phyloP scores from a whole-genome alignment of 2,329 filamentous ascomycete genomes.

The Sordariomycetes sp. region DNA sequence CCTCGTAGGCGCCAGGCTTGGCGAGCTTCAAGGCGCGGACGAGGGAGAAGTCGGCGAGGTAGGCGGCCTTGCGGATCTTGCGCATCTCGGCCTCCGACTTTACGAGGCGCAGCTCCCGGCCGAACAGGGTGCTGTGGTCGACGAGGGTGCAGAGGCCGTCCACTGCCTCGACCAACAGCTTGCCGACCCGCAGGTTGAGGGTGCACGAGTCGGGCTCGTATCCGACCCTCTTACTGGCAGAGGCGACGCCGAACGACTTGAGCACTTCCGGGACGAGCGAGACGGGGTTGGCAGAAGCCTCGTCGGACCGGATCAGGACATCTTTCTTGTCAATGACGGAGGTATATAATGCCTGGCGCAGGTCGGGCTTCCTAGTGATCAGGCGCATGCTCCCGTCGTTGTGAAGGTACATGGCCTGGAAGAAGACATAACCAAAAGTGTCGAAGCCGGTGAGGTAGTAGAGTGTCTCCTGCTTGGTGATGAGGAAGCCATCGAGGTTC shows the following conservation, averaged over 20 bases:
- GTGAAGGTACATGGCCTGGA: neutral
- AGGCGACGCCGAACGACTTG: neutral
- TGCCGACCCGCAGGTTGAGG: neutral
- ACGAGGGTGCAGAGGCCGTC: neutral
- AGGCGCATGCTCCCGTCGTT: neutral
- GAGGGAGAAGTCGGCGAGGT: neutral
- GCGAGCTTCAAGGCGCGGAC: neutral
- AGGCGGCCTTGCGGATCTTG: neutral
- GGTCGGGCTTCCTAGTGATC: neutral
- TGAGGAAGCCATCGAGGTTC: neutral
- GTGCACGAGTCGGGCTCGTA: neutral
- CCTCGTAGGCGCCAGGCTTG: neutral
- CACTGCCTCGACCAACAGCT: neutral
- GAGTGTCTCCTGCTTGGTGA: neutral
- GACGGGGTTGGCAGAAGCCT: neutral
- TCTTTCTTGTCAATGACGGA: neutral
- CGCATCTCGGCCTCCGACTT: neutral
- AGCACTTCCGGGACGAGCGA: neutral
- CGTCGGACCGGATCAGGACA: neutral
- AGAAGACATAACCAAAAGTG: neutral
- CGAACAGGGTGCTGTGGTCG: neutral
- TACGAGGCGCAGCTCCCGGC: neutral
- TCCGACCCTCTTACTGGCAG: neutral
- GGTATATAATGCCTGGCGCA: neutral
- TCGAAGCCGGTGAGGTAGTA: neutral